Conservation (phyloP, 2,329 filamentous ascomycete genomes). For the Paecilomyces formosus region DNA sequence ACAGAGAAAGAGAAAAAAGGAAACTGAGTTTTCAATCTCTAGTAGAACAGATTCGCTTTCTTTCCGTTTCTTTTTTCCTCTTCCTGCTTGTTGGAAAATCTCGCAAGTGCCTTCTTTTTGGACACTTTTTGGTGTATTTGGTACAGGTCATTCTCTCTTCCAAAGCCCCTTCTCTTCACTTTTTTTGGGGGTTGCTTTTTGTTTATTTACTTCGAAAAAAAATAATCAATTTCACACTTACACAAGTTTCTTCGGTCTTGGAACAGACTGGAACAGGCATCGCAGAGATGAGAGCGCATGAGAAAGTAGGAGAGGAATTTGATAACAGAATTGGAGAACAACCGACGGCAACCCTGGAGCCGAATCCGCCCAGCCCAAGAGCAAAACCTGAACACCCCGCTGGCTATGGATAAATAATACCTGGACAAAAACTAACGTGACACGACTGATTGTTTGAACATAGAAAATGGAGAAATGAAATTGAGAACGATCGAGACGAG, state of each 20-base stretch:
- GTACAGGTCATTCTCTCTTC: background rate
- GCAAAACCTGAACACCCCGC: background rate
- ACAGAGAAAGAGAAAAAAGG: background rate
- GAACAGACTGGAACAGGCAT: background rate
- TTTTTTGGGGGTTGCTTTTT: background rate
- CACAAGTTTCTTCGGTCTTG: background rate
- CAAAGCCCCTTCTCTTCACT: background rate
- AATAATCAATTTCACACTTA: background rate
- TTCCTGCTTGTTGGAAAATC: background rate
- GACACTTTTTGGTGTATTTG: background rate
- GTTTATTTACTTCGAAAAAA: background rate
- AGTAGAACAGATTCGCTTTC: background rate
- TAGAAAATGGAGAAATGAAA: slow-evolving; percentile 1
- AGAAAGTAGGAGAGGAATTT: background rate
- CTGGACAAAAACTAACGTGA: slow-evolving; percentile 5
- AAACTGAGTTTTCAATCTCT: background rate
- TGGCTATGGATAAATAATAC: background rate
- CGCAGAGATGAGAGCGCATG: background rate
- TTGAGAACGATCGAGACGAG: background rate
- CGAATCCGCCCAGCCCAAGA: background rate
- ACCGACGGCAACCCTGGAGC: background rate
- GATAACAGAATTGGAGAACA: background rate
- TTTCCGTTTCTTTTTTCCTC: background rate
- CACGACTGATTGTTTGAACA: background rate
- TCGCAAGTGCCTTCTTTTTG: background rate